Base-by-base conservation (phyloP, 768 basidiomycete species). In the Chalciporus sphaerocephalus region DNA sequence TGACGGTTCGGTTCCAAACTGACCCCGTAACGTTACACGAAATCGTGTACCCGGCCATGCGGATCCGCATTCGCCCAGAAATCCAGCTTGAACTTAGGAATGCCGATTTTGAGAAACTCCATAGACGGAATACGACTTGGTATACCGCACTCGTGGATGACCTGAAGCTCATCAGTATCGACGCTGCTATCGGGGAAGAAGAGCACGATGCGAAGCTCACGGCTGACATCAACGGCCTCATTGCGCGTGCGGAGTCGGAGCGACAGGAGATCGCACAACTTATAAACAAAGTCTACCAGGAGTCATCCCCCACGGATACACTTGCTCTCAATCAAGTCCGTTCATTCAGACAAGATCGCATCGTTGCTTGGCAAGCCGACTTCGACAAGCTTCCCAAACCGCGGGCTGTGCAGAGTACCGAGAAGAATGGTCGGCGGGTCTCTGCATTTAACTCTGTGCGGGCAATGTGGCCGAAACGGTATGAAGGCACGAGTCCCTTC, bases 301-400 rank as follows among this genome's bases (percentile, higher is more conserved):
- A 91, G 47, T 86, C 92, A 0, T 56, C 79, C 1, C 80, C 91
- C 40, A 87, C 79, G 16, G 92, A 96, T 59, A 94, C 92, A 0
- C 76, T 95, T 34, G 88, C 85, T 28, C 75, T 94, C 40, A 97
- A 93, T 50, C 80, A 80, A 54, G 87, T 93, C 5, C 83, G 93
- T 38, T 82, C 87, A 1, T 83, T 83, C 48, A 76, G 93, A 37
- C 95, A 97, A 69, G 92, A 95, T 56, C 87, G 86, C 62, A 91
- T 95, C 38, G 91, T 95, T 13, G 89, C 87, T n/a, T 97, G 94
- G 90, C 93, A 99, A 64, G 80, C 80, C 50, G 92, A 97, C 60
- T 92, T 95, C 54, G 87, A 92, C 55, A 80, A 82, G 41, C 74
- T 97, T 22, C 85, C 86, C 6, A 89, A 86, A 58, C 83, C 76